Conservation (phyloP, 441 rosid genomes). For the Mallotus japonicus region DNA sequence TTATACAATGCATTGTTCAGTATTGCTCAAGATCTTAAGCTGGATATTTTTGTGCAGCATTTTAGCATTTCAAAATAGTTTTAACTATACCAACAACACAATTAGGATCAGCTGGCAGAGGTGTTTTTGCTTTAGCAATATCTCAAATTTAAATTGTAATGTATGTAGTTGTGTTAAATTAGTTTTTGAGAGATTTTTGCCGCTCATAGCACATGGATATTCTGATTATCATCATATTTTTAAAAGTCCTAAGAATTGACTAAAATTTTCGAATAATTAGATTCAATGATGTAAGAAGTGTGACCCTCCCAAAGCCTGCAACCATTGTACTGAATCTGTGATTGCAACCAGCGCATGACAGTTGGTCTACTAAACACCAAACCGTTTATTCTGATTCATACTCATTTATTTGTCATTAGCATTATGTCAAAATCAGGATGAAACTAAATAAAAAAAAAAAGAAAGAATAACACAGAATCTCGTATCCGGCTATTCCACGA, state of each 20-base stretch:
- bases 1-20: too few species aligned
- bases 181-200: too few species aligned
- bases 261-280: not conserved
- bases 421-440: conserved; percentile 11
- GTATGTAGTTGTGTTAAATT: too few species aligned
- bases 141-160: too few species aligned
- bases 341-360: not conserved
- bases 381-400: not conserved
- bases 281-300: not conserved
- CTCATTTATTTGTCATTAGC: not conserved
- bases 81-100: too few species aligned
- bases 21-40: not conserved
- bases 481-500: not conserved
- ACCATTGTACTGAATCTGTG: not conserved
- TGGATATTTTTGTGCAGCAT: not conserved
- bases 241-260: too few species aligned
- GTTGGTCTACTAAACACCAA: too few species aligned
- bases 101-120: too few species aligned
- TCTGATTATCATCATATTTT: too few species aligned
- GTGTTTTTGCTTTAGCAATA: too few species aligned
- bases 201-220: too few species aligned
- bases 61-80: too few species aligned
- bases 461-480: not conserved
- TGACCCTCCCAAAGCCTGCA: not conserved
- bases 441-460: not conserved